Percentiles rank a stretch among this genome's conserved stretches.
These are phyloP conservation scores for Candida easanensis DNA, from an alignment of 805 yeast species.

Conservation along the genomic window DNA sequence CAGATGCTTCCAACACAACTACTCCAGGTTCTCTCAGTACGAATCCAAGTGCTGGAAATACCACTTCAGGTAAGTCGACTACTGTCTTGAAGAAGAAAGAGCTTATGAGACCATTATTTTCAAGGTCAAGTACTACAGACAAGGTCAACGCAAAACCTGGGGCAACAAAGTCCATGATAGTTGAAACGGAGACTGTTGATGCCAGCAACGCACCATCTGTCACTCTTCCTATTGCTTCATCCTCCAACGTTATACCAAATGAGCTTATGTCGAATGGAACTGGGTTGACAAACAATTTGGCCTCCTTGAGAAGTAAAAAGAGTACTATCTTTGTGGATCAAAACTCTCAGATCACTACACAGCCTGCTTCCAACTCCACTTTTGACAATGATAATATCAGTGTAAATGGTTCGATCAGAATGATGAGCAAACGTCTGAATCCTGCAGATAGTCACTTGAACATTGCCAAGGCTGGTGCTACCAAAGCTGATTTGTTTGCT, in stretches of 20 bases:
- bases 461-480: conserved; percentile 36
- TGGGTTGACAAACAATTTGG: conserved; percentile 27
- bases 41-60: conserved; percentile 7
- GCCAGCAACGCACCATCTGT: conserved; percentile 34
- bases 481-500: conserved; percentile 91
- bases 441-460: conserved; percentile 20
- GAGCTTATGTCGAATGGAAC: conserved; percentile 23
- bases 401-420: conserved; percentile 26
- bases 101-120: conserved; percentile 22
- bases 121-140: conserved; percentile 26
- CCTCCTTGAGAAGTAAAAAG: conserved; percentile 34
- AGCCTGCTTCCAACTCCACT: conserved; percentile 8
- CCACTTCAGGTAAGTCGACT: conserved; percentile 4
- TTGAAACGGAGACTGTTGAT: conserved; percentile 62
- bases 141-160: conserved; percentile 13
- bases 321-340: conserved; percentile 29
- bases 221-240: conserved; percentile 25
- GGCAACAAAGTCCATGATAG: conserved; percentile 42
- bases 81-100: conserved; percentile 22
- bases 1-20: neutral
- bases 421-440: conserved; percentile 18
- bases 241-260: conserved; percentile 13
- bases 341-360: conserved; percentile 11
- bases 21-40: conserved; percentile 2
- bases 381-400: conserved; percentile 23